A percentile compares a stretch with the other conserved stretches of the same genome.
phyloP scores from a whole-genome alignment of 2,329 filamentous ascomycete genomes.

The Microdochium trichocladiopsis region DNA sequence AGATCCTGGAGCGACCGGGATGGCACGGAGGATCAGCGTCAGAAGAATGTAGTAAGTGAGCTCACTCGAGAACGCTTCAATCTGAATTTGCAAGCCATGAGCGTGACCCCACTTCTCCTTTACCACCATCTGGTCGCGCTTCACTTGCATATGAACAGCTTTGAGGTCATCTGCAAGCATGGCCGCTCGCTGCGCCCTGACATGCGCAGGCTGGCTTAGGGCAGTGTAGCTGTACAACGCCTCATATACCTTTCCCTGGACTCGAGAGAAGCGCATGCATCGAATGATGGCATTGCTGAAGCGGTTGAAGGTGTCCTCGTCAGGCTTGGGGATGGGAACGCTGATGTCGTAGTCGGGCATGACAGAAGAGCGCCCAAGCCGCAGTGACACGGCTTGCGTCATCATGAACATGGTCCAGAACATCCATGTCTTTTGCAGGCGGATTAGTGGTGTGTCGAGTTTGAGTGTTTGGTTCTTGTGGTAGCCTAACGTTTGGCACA shows the following conservation, averaged over 20 bases:
- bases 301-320: slow-evolving; percentile 5
- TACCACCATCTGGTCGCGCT: slow-evolving; percentile 3
- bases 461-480: slow-evolving; percentile 36
- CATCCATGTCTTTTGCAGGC: slow-evolving; percentile 20
- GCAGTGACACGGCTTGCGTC: slow-evolving; percentile 50
- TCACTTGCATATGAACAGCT: slow-evolving; percentile 19
- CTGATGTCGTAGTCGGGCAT: slow-evolving; percentile 56
- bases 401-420: slow-evolving; percentile 49
- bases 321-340: slow-evolving; percentile 28
- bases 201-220: slow-evolving; percentile 28
- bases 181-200: slow-evolving; percentile 31
- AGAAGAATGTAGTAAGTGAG: neutral
- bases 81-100: neutral
- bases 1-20: neutral
- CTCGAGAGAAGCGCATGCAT: slow-evolving; percentile 40
- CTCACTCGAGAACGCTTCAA: neutral
- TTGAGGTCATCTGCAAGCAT: slow-evolving; percentile 29
- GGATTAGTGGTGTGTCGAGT: slow-evolving; percentile 18
- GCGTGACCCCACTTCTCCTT: neutral
- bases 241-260: slow-evolving; percentile 55
- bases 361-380: slow-evolving; percentile 49
- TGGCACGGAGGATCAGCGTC: neutral
- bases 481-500: slow-evolving; percentile 57
- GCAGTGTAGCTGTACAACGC: slow-evolving; percentile 46
- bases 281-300: slow-evolving; percentile 7